phyloP scores from a whole-genome alignment of 2,329 filamentous ascomycete species.

The Calonectria leucothoes region DNA sequence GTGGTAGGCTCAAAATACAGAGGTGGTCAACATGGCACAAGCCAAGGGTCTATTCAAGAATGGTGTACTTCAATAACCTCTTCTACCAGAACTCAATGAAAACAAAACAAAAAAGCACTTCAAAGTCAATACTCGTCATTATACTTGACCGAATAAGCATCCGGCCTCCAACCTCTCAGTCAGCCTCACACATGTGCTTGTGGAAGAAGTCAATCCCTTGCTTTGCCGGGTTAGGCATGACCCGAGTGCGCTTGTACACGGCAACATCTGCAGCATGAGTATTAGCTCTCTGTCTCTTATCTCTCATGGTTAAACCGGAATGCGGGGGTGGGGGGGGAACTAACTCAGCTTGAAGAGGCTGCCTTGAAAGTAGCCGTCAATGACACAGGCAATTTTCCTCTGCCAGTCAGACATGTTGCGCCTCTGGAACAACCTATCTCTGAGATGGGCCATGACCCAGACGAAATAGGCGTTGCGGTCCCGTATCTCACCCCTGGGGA shows the following conservation, averaged over 20 bases:
- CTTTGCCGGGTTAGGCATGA: neutral
- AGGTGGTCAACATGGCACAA: neutral
- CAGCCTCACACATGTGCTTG: neutral
- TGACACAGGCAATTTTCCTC: neutral
- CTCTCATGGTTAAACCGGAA: too few species aligned
- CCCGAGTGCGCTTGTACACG: neutral
- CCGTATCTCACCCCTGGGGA: neutral
- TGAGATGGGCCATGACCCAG: neutral
- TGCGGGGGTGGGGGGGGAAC: neutral
- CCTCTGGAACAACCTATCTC: neutral
- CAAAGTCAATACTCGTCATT: neutral
- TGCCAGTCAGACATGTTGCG: neutral
- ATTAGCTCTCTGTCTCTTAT: neutral
- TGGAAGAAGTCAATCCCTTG: neutral
- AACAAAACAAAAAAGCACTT: neutral
- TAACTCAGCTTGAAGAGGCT: neutral
- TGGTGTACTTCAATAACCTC: neutral
- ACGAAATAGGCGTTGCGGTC: neutral
- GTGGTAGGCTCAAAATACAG: neutral
- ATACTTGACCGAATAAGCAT: neutral
- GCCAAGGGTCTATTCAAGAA: neutral
- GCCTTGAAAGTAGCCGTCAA: neutral
- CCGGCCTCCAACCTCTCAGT: neutral
- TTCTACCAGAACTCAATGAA: neutral
- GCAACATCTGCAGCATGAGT: neutral